Evolutionary conservation across 2,329 filamentous ascomycete genomes (phyloP).

Genomic region (Dendryphion nanum): DNA sequence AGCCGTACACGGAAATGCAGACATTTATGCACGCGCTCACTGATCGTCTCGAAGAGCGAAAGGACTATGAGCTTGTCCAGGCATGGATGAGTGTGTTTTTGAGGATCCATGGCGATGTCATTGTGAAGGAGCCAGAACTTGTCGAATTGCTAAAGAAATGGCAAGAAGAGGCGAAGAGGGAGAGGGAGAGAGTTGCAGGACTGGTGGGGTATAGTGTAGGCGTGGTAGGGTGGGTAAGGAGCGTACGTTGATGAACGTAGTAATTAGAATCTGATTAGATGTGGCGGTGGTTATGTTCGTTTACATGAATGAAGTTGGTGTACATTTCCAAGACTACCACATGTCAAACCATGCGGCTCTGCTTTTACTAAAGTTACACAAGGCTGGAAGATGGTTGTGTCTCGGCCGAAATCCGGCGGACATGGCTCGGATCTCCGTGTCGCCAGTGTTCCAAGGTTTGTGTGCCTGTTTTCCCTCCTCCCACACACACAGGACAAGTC

Average conservation of each 20-base stretch:
- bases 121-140: constrained; percentile 53
- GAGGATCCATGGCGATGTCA: constrained; percentile 67
- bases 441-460: too few relatives aligned
- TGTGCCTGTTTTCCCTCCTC: too few relatives aligned
- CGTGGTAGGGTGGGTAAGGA: constrained; percentile 78
- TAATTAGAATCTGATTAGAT: neutral
- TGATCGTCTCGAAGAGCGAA: constrained; percentile 62
- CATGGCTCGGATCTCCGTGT: too few relatives aligned
- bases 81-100: constrained; percentile 98
- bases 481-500: too few relatives aligned
- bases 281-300: too few relatives aligned
- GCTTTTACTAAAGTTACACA: too few relatives aligned
- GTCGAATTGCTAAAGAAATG: constrained; percentile 64
- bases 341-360: too few relatives aligned
- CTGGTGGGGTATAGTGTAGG: constrained; percentile 86
- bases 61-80: constrained; percentile 91
- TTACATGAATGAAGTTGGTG: too few relatives aligned
- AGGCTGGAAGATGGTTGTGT: too few relatives aligned
- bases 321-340: too few relatives aligned
- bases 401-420: too few relatives aligned
- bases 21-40: constrained; percentile 83
- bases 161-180: constrained; percentile 69
- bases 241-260: constrained; percentile 15
- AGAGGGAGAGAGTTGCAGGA: constrained; percentile 68
- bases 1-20: constrained; percentile 66